Conservation (phyloP, 2,329 filamentous ascomycete species). For the Magnaporthiopsis poae region DNA sequence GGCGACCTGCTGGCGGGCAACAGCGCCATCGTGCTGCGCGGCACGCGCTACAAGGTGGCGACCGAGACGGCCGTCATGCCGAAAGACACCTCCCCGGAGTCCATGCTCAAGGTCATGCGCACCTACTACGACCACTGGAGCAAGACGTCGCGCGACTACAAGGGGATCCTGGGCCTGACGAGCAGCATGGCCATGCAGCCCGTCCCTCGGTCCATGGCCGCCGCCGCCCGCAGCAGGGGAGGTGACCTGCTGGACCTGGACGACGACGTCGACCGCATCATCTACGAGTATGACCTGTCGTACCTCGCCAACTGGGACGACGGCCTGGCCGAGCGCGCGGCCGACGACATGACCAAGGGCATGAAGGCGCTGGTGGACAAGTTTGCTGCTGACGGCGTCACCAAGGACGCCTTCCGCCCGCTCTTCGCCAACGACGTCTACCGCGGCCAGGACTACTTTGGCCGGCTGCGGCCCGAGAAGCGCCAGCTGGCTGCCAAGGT, state of each 20-base stretch:
- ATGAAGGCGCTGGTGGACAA: constrained; percentile 5
- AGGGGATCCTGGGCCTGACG: constrained; percentile 7
- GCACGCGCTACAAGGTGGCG: constrained; percentile 9
- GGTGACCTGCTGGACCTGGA: constrained; percentile 31
- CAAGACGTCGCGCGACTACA: constrained; percentile 22
- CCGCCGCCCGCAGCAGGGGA: constrained; percentile 25
- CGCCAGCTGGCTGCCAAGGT: constrained; percentile 25
- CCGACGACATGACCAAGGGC: constrained; percentile 1
- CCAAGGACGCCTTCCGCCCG: constrained; percentile 25
- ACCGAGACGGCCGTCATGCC: constrained; percentile 12
- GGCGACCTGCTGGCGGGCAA: constrained; percentile 19
- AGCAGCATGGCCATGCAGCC: constrained; percentile 26
- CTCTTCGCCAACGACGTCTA: constrained; percentile 35
- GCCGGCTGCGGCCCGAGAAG: constrained; percentile 26
- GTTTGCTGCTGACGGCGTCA: constrained; percentile 2
- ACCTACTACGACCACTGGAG: constrained; percentile 28
- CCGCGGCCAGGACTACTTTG: constrained; percentile 34
- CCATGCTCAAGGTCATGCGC: constrained; percentile 16
- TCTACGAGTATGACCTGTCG: constrained; percentile 7
- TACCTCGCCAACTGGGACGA: constrained; percentile 5
- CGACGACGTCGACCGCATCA: constrained; percentile 11
- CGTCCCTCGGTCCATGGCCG: constrained; percentile 26
- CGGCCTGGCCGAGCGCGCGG: not conserved
- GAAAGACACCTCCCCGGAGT: constrained; percentile 4
- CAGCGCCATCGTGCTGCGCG: constrained; percentile 11